Base-by-base conservation (phyloP, 2,329 filamentous ascomycete genomes). In the Tothia fuscella region DNA sequence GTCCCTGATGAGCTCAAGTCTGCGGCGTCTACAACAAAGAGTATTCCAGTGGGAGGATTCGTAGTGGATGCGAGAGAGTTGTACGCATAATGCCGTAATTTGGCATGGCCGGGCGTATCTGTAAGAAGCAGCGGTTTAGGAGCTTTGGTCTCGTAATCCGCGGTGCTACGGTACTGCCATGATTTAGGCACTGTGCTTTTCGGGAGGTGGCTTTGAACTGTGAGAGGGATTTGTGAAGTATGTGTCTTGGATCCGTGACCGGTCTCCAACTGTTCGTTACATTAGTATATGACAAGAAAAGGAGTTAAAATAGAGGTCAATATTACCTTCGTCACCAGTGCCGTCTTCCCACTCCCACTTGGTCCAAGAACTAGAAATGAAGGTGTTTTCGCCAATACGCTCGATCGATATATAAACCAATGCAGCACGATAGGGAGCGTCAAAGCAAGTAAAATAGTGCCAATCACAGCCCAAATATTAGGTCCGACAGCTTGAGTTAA, bases 21-120 rank as follows among this genome's bases (percentile, higher is more conserved):
- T 9, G 82, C 79, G 9, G 88, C 82, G 60, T 98, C 91, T n/a
- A 94, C 76, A 48, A 95, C 66, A 59, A 89, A 98, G 39, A 96
- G 72, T 40, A 96, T 68, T 14, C 82, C 88, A 30, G 73, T 73
- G 36, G 89, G 65, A 37, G 58, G 48, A 29, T 86, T 62, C 49
- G 73, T 72, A 45, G 62, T 52, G 25, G 59, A 54, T 16, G 67
- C 55, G 39, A 68, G 57, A 16, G 61, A 59, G 45, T 77, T 63
- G 12, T 19, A 21, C 3, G 82, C 78, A 49, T 76, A 68, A 52
- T 77, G 73, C 46, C 91, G 84, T 45, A 98, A 76, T 65, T 98
- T 98, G 53, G 86, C 87, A 65, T 98, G 91, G 29, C 91, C 91
- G 0, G 91, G 91, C 1, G 89, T 96, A 64, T 98, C 91, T 55